phyloP scores from a whole-genome alignment of 1,139 yeast genomes.

The Blastobotrys petasosporus region DNA sequence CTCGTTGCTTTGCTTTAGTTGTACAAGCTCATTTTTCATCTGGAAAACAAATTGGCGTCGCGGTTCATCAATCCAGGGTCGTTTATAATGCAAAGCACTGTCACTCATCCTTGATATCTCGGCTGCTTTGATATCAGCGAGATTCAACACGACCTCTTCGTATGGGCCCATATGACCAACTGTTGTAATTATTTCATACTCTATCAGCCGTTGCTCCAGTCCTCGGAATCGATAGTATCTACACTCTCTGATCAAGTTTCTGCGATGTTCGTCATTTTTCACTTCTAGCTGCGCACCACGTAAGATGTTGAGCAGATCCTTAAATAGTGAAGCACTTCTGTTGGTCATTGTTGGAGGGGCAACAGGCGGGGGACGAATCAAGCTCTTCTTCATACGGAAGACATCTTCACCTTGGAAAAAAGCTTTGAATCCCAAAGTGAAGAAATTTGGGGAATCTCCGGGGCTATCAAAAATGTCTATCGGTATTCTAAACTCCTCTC shows the following conservation, averaged over 20 bases:
- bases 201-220: conserved; percentile 64
- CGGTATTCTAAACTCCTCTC: conserved; percentile 53
- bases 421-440: conserved; percentile 54
- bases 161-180: conserved; percentile 15
- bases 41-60: conserved; percentile 54
- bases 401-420: conserved; percentile 44
- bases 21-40: conserved; percentile 32
- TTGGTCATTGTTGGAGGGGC: conserved; percentile 49
- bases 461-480: conserved; percentile 45
- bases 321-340: conserved; percentile 54
- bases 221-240: conserved; percentile 69
- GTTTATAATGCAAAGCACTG: conserved; percentile 32
- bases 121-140: conserved; percentile 38
- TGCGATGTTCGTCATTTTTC: conserved; percentile 49
- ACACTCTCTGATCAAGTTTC: conserved; percentile 59
- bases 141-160: conserved; percentile 53
- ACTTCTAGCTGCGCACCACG: conserved; percentile 50
- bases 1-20: not conserved
- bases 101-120: conserved; percentile 8
- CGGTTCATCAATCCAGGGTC: conserved; percentile 54
- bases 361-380: conserved; percentile 71
- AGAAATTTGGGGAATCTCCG: conserved; percentile 75
- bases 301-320: conserved; percentile 51
- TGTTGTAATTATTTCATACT: conserved; percentile 42
- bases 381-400: conserved; percentile 31